A percentile compares a stretch with the other conserved stretches of the same genome.
Conservation (phyloP, 306 rosid species). For the Betula pendula region DNA sequence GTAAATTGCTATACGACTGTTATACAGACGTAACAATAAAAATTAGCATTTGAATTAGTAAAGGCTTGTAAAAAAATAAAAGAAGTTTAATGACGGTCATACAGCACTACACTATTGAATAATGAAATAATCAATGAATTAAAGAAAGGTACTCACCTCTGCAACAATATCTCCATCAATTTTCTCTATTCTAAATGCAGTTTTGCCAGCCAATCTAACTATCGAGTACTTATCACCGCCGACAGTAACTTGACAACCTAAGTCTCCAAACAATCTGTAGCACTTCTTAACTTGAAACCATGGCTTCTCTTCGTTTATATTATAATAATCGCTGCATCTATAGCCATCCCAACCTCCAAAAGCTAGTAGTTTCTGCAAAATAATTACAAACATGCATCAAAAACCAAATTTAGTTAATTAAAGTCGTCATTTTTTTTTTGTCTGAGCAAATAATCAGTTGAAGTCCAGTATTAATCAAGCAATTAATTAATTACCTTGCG, state of each 20-base stretch:
- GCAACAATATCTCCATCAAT: slow-evolving; percentile 57
- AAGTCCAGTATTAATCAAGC: too few relatives aligned
- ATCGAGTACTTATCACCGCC: slow-evolving; percentile 52
- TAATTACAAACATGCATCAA: neutral
- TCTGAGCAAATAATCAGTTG: too few relatives aligned
- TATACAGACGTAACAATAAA: too few relatives aligned
- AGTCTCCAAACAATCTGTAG: slow-evolving; percentile 38
- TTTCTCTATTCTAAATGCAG: slow-evolving; percentile 49
- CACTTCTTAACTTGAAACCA: slow-evolving; percentile 67
- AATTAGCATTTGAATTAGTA: too few relatives aligned
- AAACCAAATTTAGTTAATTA: neutral
- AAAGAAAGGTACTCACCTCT: slow-evolving; percentile 53
- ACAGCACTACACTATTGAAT: too few relatives aligned
- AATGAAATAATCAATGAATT: too few relatives aligned
- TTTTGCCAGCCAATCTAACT: slow-evolving; percentile 42
- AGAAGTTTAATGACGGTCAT: too few relatives aligned
- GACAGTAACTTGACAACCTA: slow-evolving; percentile 52
- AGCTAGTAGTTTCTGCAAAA: slow-evolving; percentile 54
- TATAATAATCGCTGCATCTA: slow-evolving; percentile 31
- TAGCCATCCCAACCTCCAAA: slow-evolving; percentile 78
- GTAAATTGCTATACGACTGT: too few relatives aligned
- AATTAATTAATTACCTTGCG: slow-evolving; percentile 32
- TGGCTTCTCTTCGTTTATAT: slow-evolving; percentile 36
- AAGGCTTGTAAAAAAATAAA: too few relatives aligned
- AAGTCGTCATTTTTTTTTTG: neutral